A percentile compares a stretch with the other conserved stretches of the same genome.
Conservation (phyloP, 495 filamentous ascomycete species). For the Clavariopsis aquatica region DNA sequence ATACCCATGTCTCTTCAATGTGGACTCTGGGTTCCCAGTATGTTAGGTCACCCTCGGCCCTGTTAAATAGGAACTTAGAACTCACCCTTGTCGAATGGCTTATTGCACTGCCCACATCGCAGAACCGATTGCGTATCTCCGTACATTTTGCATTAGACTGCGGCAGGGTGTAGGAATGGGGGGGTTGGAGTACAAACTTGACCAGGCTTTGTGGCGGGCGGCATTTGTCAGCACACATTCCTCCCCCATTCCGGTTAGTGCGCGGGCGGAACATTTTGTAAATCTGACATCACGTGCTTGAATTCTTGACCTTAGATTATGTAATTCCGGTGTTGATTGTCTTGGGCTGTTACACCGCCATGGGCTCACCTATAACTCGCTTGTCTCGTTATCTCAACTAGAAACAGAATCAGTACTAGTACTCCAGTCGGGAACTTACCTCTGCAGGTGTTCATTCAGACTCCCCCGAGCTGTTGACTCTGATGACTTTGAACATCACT, state of each 20-base stretch:
- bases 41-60: slow-evolving; percentile 35
- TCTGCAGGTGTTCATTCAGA: too few species aligned
- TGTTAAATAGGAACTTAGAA: slow-evolving; percentile 1
- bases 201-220: not conserved
- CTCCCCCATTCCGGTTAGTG: too few species aligned
- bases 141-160: slow-evolving; percentile 36
- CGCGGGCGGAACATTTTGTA: slow-evolving; percentile 46
- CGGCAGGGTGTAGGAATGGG: slow-evolving; percentile 27
- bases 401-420: too few species aligned
- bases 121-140: slow-evolving; percentile 44
- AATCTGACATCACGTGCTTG: too few species aligned
- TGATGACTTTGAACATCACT: too few species aligned
- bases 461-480: too few species aligned
- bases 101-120: slow-evolving; percentile 48
- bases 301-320: too few species aligned
- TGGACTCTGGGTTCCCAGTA: slow-evolving; percentile 41
- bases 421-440: too few species aligned
- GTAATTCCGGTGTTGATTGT: not conserved
- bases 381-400: too few species aligned
- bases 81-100: slow-evolving; percentile 51
- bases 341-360: too few species aligned
- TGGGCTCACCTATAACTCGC: too few species aligned
- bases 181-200: slow-evolving; percentile 3
- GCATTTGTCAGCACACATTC: slow-evolving; percentile 44
- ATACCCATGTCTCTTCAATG: slow-evolving; percentile 53